Base-by-base conservation (phyloP, 1,284 basidiomycete genomes). In the Chalciporus sp. region DNA sequence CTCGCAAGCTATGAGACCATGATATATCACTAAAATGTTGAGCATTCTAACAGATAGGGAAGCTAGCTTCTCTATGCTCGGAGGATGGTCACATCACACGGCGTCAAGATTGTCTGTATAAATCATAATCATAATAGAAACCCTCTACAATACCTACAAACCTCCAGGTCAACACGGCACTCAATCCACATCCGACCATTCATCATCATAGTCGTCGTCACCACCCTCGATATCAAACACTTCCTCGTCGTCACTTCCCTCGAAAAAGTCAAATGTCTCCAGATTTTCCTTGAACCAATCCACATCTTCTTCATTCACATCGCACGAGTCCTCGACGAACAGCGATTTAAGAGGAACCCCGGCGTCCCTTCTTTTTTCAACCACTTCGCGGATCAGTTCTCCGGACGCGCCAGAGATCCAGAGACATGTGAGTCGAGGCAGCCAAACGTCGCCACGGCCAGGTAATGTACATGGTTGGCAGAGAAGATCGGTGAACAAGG, bases 211-310 rank as follows among this genome's bases (percentile, higher is more conserved):
- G 3, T 66, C 69, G 35, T 61, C 60, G 2, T 59, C 45, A 20
- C 42, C 17, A 42, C 64, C 68, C 0, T 56, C 65, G 5, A 58
- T 63, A 11, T 58, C 56, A 7, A 58, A 52, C 10, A 65, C 62
- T 2, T 65, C 55, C 16, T 73, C 70, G 23, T 73, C 70, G 20
- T 75, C 75, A 55, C 77, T 77, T 16, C 76, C 74, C 55, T 78
- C 76, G 52, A 80, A 84, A 53, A 73, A 76, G 9, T 76, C 78
- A 16, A 86, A 71, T 28, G 65, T 68, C 51, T 79, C 74, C 50
- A 84, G 41, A 56, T 82, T 70, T 6, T 67, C 66, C 39, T 63
- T 72, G 49, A 86, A 59, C 82, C 81, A 85, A 26, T 61, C 58
- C 47, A 74, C 68, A 7, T 82, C 77, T 12, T 64, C 64, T 1